Base-by-base conservation (phyloP, 768 basidiomycete species). In the Russula lepida region DNA sequence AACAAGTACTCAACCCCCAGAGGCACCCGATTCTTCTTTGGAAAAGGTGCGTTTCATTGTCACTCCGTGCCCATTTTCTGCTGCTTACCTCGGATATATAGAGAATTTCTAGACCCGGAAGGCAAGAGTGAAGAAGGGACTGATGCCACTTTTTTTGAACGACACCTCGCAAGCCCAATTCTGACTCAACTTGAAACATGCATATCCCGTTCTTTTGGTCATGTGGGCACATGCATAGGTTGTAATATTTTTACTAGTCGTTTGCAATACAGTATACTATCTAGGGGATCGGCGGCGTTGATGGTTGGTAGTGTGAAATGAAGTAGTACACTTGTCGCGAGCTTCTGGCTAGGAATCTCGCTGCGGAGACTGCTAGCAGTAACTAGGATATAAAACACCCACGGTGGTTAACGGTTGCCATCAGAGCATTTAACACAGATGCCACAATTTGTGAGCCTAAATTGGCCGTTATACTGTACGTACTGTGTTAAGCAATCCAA, bases 1-100 rank as follows among this genome's bases (percentile, higher is more conserved):
- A 95, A 94, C 79, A 89, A 89, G 74, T 91, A 89, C 73, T 92
- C 92, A 19, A 78, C 79, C 41, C 83, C 88, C 19, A 80, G 81
- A 35, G 82, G 84, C n/a, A 88, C 89, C 1, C 76, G 87, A 56
- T 95, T 95, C 81, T 89, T 89, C 80, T 95, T 87, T 65, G 90
- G 92, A 50, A 95, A 95, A 73, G 92, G 88, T 87, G 64, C 50
- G 60, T 47, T 17, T 9, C 5, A 6, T 23, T 39, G 9, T 44
- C 9, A 4, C 21, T 28, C 41, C 12, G n/a, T n/a, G 8, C 37
- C n/a, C n/a, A 2, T 11, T 27, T 6, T 9, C 25, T 3, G 4
- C 15, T 52, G 27, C 50, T 53, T 12, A 44, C n/a, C 4, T 37
- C 35, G 41, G 25, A 23, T 19, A 6, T 35, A 5, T 44, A 62